Evolutionary conservation across 2,329 filamentous ascomycete species (phyloP), one percentile per base, ranked within the genome.

Genomic region (Diaporthe vexans): DNA sequence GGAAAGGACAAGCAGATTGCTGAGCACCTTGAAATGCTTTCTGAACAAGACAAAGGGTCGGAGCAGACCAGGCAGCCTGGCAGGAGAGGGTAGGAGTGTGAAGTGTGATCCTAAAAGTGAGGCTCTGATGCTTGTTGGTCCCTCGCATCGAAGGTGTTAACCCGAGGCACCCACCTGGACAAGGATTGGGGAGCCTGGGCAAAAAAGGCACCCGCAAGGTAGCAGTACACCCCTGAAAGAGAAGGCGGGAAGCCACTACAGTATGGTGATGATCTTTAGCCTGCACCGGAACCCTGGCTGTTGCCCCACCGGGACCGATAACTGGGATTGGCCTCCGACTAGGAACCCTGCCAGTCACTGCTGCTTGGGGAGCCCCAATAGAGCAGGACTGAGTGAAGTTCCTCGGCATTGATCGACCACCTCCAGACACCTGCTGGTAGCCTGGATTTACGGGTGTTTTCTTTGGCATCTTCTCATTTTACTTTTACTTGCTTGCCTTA

Each of bases 91-190:
- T n/a, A 26, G n/a, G 48, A 29, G 10, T 37, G 73, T 79, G 77
- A 52, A 35, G 48, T 43, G 46, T 84, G 29, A 26, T 11, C 8
- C 13, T 19, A 10, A 24, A 61, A 61, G 40, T 54, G 61, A 74
- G 69, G 58, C 73, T 68, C 37, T n/a, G 73, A 35, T 24, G 43
- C 52, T 56, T 61, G 17, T 56, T 61, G 17, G 51, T 51, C 37
- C 29, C 43, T 33, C 19, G 35, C 37, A 37, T 48, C 40, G 43
- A 52, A 73, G 65, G 40, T 67, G 63, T 24, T 37, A 15, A 40
- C 33, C 63, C n/a, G 17, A 4, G 9, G 46, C 48, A n/a, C 33
- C 33, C 21, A 67, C 43, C 29, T 67, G 51, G 46, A 67, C 63
- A 54, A 65, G 29, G 56, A 63, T 63, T 24, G n/a, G 56, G 72